phyloP scores from a whole-genome alignment of 768 basidiomycete species.

The Macrocybe gigantea region DNA sequence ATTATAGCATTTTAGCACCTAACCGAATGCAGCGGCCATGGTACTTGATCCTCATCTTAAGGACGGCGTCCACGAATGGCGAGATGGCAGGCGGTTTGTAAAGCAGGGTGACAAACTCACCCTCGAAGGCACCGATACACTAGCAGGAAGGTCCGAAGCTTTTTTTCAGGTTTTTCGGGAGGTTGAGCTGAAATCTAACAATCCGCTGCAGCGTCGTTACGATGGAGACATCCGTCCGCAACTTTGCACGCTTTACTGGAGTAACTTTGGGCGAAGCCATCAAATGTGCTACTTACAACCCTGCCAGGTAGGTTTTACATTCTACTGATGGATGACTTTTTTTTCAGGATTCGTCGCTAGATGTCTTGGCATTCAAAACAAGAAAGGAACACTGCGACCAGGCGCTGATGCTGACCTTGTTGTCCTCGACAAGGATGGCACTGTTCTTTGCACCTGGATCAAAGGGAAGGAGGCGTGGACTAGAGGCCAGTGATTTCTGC shows the following conservation, averaged over 20 bases:
- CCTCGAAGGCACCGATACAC: conserved; percentile 79
- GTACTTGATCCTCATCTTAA: conserved; percentile 79
- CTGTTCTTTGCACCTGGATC: conserved; percentile 71
- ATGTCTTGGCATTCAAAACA: conserved; percentile 72
- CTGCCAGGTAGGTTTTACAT: conserved; percentile 54
- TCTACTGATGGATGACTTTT: background rate
- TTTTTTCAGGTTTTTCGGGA: background rate
- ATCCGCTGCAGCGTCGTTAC: conserved; percentile 58
- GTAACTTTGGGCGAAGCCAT: conserved; percentile 81
- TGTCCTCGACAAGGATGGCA: conserved; percentile 64
- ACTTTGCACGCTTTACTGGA: conserved; percentile 79
- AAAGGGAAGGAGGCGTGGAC: conserved; percentile 70
- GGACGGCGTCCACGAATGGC: conserved; percentile 86
- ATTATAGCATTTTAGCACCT: background rate
- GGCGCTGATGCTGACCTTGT: conserved; percentile 87
- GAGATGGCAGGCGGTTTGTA: conserved; percentile 73
- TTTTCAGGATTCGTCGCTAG: conserved; percentile 24
- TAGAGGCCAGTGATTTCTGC: conserved; percentile 8
- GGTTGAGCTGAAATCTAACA: background rate
- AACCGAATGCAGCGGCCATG: conserved; percentile 59
- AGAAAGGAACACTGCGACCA: conserved; percentile 73
- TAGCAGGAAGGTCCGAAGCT: conserved; percentile 73
- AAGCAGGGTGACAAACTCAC: conserved; percentile 80
- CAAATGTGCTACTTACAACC: conserved; percentile 80
- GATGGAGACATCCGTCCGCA: conserved; percentile 79